Conservation (phyloP, 2,329 filamentous ascomycete genomes). For the Diaporthe vexans region DNA sequence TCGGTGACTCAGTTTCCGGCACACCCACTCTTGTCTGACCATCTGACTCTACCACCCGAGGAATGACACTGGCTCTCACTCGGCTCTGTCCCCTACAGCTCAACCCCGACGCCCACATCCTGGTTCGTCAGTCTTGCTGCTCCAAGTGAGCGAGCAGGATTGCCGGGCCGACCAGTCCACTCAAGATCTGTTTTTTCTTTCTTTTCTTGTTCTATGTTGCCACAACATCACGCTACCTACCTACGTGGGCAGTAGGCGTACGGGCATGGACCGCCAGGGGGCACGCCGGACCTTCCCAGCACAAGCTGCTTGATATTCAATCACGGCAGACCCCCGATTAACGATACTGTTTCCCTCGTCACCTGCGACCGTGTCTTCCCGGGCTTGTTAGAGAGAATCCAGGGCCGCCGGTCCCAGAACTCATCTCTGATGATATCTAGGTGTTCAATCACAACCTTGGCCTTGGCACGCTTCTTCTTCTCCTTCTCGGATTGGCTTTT, state of each 20-base stretch:
- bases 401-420: constrained; percentile 91
- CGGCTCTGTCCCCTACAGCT: too few species aligned
- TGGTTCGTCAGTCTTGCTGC: not conserved
- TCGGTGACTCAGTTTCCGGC: too few species aligned
- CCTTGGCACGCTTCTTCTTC: constrained; percentile 84
- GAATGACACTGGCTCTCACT: not conserved
- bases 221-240: too few species aligned
- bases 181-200: not conserved
- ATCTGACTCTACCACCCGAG: too few species aligned
- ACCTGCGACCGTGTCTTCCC: constrained; percentile 77
- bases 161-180: not conserved
- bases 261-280: too few species aligned
- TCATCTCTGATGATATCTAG: constrained; percentile 95
- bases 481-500: constrained; percentile 89
- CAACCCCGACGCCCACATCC: not conserved
- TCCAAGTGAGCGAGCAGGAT: not conserved
- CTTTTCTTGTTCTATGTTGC: not conserved
- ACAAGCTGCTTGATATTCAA: not conserved
- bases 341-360: constrained; percentile 47
- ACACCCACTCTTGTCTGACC: too few species aligned
- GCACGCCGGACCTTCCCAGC: not conserved
- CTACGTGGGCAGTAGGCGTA: too few species aligned
- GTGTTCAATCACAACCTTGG: constrained; percentile 85
- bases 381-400: constrained; percentile 82
- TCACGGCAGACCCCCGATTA: not conserved